phyloP scores from a whole-genome alignment of 257 asterid genomes.

The Gardenia jasminoides region DNA sequence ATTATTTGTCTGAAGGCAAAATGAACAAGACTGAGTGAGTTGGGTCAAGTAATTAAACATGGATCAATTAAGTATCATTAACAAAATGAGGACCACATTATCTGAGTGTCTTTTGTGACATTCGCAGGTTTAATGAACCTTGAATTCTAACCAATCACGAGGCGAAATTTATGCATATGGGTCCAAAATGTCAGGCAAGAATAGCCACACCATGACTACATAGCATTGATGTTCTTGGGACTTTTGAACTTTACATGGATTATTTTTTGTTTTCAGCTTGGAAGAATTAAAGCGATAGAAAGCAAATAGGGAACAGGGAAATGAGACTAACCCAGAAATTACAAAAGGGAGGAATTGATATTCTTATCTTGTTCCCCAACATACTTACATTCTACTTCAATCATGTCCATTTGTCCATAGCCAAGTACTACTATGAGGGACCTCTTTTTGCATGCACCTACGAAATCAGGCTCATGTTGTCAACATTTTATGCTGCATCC shows the following conservation, averaged over 20 bases:
- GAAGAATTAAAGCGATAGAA: background rate
- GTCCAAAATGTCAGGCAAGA: constrained; percentile 12
- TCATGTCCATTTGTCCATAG: constrained; percentile 39
- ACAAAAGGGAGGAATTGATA: background rate
- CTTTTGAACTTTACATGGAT: background rate
- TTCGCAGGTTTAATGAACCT: constrained; percentile 9
- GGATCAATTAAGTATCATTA: background rate
- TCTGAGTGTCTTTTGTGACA: constrained; percentile 2
- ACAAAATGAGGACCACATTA: background rate
- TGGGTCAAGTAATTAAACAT: background rate
- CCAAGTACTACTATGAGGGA: constrained; percentile 1
- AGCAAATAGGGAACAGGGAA: background rate
- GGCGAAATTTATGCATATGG: background rate
- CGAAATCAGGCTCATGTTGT: background rate
- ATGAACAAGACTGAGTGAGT: background rate
- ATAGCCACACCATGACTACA: constrained; percentile 3
- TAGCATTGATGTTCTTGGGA: background rate
- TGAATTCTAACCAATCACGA: constrained; percentile 2
- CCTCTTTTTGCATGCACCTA: background rate
- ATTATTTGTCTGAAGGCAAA: background rate
- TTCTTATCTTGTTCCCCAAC: constrained; percentile 40
- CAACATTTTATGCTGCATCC: constrained; percentile 15
- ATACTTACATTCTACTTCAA: constrained; percentile 33
- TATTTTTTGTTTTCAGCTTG: background rate
- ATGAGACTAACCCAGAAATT: background rate